Percentiles rank a stretch among this genome's conserved stretches.
These are phyloP conservation scores for Gardenia jasminoides DNA, from an alignment of 257 asterid species.

Conservation along the genomic window DNA sequence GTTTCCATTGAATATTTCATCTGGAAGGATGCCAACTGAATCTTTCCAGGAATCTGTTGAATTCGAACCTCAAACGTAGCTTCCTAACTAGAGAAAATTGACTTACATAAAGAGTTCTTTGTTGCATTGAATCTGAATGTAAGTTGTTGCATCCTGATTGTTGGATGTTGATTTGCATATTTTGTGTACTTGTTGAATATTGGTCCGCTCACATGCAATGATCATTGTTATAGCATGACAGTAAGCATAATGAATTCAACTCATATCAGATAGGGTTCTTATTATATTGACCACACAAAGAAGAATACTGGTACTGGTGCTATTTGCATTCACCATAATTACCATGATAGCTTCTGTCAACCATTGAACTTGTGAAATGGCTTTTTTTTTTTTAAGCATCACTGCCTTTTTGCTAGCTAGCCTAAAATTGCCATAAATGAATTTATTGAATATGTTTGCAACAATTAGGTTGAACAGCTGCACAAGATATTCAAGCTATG, in stretches of 20 bases:
- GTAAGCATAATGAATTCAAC: neutral
- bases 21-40: neutral
- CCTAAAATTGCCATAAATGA: neutral
- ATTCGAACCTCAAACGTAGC: neutral
- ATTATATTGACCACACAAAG: neutral
- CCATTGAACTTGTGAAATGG: no score
- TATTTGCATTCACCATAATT: neutral
- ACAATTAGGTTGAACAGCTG: slow-evolving; percentile 77
- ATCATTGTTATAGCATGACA: neutral
- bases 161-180: neutral
- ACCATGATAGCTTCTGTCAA: neutral
- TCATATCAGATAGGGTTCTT: neutral
- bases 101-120: neutral
- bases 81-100: no score
- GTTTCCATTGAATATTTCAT: neutral
- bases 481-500: slow-evolving; percentile 90
- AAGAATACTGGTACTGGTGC: no score
- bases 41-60: neutral
- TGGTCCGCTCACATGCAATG: neutral
- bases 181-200: neutral
- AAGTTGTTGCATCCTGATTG: neutral
- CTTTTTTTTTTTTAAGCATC: neutral
- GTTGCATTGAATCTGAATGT: neutral
- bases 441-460: slow-evolving; percentile 4
- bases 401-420: neutral